phyloP scores from a whole-genome alignment of 75 land plant genomes.

The Adiantum capillusveneris region DNA sequence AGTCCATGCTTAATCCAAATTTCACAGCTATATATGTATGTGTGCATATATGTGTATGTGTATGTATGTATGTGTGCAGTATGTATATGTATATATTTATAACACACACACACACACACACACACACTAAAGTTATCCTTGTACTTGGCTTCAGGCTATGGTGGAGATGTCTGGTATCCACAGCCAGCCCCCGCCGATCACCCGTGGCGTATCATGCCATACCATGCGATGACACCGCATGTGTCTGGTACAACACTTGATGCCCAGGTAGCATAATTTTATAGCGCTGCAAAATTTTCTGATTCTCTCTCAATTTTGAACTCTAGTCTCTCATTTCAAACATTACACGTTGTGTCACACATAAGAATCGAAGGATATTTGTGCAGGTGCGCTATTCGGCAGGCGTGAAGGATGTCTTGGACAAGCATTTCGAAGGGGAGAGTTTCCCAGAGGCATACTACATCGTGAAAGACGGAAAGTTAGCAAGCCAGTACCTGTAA shows the following conservation, averaged over 20 bases:
- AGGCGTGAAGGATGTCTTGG: constrained; percentile 82
- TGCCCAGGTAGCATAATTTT: constrained; percentile 51
- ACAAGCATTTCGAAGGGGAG: constrained; percentile 74
- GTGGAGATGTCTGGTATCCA: constrained; percentile 95
- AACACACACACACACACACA: too few relatives aligned
- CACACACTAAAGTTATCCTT: background rate
- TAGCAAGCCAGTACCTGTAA: constrained; percentile 69
- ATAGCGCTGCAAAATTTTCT: background rate
- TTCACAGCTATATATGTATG: background rate
- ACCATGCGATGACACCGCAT: constrained; percentile 96
- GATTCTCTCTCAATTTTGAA: background rate
- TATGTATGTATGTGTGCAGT: too few relatives aligned
- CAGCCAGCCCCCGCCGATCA: constrained; percentile 96
- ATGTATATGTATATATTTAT: too few relatives aligned
- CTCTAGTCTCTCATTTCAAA: background rate
- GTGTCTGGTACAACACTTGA: constrained; percentile 93
- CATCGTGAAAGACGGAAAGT: constrained; percentile 81
- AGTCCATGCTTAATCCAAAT: too few relatives aligned
- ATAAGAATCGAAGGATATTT: background rate
- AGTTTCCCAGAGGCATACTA: constrained; percentile 69
- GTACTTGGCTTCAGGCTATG: constrained; percentile 51
- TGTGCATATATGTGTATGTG: background rate
- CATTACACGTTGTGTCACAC: background rate
- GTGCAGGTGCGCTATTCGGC: constrained; percentile 75
- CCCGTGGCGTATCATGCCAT: constrained; percentile 93